A percentile compares a stretch with the other conserved stretches of the same genome.
Conservation (phyloP, 2,329 filamentous ascomycete species). For the Setomelanomma holmii region DNA sequence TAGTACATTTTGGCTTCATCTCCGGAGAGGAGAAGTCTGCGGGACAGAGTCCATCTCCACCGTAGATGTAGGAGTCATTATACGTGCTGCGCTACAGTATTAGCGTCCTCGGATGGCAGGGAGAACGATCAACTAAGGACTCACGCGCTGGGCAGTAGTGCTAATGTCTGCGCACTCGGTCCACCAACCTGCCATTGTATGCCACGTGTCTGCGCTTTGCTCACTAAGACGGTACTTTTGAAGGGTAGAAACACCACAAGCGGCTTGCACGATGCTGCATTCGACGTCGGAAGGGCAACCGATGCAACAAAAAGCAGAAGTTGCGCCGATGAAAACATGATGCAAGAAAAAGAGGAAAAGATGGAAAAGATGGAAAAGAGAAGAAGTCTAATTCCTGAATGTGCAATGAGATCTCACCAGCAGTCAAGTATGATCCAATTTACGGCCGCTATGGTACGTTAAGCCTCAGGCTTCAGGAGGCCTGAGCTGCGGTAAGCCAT, state of each 20-base stretch:
- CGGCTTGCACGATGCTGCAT: slow-evolving; percentile 1
- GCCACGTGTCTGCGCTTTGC: slow-evolving; percentile 2
- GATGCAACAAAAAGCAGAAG: neutral
- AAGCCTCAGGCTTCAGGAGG: neutral
- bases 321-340: neutral
- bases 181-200: slow-evolving; percentile 2
- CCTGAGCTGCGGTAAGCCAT: no score
- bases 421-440: neutral
- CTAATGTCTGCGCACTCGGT: slow-evolving; percentile 1
- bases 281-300: neutral
- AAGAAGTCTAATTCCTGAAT: no score
- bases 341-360: neutral
- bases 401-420: neutral
- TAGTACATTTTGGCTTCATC: neutral
- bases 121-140: neutral
- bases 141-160: slow-evolving; percentile 1
- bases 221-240: slow-evolving; percentile 1
- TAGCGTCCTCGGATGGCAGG: neutral
- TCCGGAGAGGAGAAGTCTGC: neutral
- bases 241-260: slow-evolving; percentile 5
- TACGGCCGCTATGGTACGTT: neutral
- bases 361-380: neutral
- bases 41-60: neutral
- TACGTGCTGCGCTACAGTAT: neutral
- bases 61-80: neutral